Conservation (phyloP, 192 early-diverging fungal genomes). For the Coemansia nantahalensis region DNA sequence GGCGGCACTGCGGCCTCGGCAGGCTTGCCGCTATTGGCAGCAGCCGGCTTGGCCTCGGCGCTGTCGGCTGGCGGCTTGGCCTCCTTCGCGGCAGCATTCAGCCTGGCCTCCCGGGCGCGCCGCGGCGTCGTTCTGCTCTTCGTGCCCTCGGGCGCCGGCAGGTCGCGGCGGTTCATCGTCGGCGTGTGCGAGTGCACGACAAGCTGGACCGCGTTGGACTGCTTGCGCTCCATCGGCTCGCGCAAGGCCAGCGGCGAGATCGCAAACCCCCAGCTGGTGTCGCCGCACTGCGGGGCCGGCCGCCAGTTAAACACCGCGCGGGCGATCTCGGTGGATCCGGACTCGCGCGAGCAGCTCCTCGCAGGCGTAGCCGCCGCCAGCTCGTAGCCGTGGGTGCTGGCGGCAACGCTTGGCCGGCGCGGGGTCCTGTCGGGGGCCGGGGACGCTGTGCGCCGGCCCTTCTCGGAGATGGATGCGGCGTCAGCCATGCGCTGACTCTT, state of each 20-base stretch:
- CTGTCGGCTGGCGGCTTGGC: neutral
- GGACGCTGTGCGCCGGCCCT: slow-evolving; percentile 15
- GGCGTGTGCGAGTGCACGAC: slow-evolving; percentile 45
- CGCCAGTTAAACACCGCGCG: slow-evolving; percentile 36
- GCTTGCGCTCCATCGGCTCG: slow-evolving; percentile 27
- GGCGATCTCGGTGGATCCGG: slow-evolving; percentile 26
- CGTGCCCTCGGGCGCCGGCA: slow-evolving; percentile 1
- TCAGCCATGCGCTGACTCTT: slow-evolving; percentile 44
- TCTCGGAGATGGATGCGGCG: slow-evolving; percentile 12
- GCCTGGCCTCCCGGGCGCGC: no score
- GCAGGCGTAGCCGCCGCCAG: slow-evolving; percentile 15
- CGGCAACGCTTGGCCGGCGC: no score
- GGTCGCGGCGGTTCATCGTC: slow-evolving; percentile 40
- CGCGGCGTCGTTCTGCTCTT: neutral
- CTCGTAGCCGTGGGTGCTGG: no score
- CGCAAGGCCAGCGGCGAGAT: slow-evolving; percentile 39
- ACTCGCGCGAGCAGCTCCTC: slow-evolving; percentile 18
- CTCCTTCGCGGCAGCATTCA: no score
- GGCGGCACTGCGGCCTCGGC: no score
- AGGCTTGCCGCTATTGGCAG: no score
- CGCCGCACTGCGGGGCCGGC: slow-evolving; percentile 18
- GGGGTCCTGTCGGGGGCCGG: neutral
- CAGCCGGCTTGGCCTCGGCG: no score
- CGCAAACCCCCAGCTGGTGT: slow-evolving; percentile 37
- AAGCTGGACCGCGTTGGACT: slow-evolving; percentile 18